A percentile compares a stretch with the other conserved stretches of the same genome.
Evolutionary conservation across 176 grass and related monocot genomes (phyloP).

Genomic region (Thinopyrum elongatum): DNA sequence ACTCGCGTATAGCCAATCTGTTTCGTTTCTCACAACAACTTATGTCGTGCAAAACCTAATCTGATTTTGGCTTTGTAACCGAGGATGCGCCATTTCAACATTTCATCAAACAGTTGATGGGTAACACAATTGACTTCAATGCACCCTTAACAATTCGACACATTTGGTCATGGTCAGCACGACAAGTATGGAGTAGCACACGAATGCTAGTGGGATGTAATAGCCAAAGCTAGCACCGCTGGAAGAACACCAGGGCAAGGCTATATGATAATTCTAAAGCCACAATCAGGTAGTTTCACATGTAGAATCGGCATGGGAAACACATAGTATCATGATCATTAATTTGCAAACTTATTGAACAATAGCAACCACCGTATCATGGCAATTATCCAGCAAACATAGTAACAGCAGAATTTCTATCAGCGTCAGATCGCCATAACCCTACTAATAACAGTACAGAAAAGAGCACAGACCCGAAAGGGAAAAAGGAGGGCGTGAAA

Average conservation of each 20-base stretch:
- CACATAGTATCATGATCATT: neutral
- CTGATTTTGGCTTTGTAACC: neutral
- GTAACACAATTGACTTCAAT: neutral
- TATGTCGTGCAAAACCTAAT: neutral
- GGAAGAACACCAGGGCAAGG: neutral
- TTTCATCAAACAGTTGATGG: constrained; percentile 17
- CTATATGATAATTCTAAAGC: neutral
- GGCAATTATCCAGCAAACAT: constrained; percentile 3
- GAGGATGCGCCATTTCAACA: neutral
- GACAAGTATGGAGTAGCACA: neutral
- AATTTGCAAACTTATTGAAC: constrained; percentile 32
- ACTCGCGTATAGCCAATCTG: neutral
- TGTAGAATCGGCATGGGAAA: neutral
- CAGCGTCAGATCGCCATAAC: neutral
- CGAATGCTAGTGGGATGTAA: neutral
- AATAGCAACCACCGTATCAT: constrained; percentile 1
- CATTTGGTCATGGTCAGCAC: neutral
- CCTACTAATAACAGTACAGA: neutral
- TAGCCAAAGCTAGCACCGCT: no score
- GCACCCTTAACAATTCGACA: neutral
- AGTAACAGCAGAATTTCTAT: neutral
- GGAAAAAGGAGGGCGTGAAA: neutral
- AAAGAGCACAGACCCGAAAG: neutral
- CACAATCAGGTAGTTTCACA: neutral
- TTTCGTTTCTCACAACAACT: neutral